Conservation (phyloP, 1,284 basidiomycete genomes). For the Apiotrichum brassicae region DNA sequence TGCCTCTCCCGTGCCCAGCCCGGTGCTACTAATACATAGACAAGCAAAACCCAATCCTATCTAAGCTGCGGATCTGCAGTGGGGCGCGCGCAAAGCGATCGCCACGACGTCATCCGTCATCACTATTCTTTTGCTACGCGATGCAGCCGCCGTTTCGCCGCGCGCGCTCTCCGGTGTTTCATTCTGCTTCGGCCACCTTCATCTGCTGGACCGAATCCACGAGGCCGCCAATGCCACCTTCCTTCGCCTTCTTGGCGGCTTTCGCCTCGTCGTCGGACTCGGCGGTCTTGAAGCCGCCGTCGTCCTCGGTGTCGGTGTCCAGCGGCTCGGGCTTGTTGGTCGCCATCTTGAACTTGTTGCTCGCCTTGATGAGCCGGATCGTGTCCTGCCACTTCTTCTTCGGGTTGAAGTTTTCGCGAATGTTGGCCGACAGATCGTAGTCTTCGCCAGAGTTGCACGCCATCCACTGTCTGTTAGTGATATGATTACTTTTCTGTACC, state of each 20-base stretch:
- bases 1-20: too few relatives aligned
- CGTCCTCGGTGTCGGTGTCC: slow-evolving; percentile 4
- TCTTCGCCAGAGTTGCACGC: slow-evolving; percentile 48
- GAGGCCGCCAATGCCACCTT: background rate
- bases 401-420: slow-evolving; percentile 59
- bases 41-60: too few relatives aligned
- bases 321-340: background rate
- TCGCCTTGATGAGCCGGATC: slow-evolving; percentile 19
- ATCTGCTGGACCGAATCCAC: background rate
- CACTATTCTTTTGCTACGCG: too few relatives aligned
- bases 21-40: too few relatives aligned
- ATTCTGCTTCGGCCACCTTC: too few relatives aligned
- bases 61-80: too few relatives aligned
- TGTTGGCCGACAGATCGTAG: slow-evolving; percentile 62
- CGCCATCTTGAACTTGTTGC: slow-evolving; percentile 7
- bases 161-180: too few relatives aligned
- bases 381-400: slow-evolving; percentile 33
- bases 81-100: too few relatives aligned
- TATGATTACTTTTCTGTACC: slow-evolving; percentile 18
- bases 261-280: background rate
- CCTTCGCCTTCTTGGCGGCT: background rate
- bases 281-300: slow-evolving; percentile 8
- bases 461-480: slow-evolving; percentile 26
- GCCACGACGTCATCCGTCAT: too few relatives aligned
- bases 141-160: too few relatives aligned